phyloP scores from a whole-genome alignment of 2,329 filamentous ascomycete genomes.

The Acrodontium crateriforme region DNA sequence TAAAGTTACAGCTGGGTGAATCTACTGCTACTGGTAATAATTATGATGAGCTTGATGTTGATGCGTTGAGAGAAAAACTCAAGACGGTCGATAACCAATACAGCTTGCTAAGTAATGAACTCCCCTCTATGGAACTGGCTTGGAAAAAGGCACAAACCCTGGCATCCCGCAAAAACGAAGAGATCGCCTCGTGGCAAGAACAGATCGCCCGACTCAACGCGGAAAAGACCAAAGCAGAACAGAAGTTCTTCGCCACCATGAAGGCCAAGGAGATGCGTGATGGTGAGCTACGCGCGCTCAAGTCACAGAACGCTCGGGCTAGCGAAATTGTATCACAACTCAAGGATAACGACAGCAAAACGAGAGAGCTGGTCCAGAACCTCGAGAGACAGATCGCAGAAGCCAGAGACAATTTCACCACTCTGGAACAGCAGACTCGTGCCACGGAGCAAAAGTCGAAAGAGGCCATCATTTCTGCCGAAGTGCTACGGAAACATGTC shows the following conservation, averaged over 20 bases:
- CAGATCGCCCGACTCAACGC: constrained; percentile 59
- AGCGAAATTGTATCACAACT: constrained; percentile 87
- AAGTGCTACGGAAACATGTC: constrained; percentile 62
- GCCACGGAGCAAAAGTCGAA: constrained; percentile 56
- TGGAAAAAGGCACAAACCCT: constrained; percentile 80
- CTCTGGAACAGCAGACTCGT: constrained; percentile 57
- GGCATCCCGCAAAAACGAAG: constrained; percentile 74
- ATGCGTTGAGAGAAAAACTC: constrained; percentile 62
- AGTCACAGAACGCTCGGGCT: constrained; percentile 74
- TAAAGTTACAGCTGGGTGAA: constrained; percentile 45
- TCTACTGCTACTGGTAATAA: constrained; percentile 19
- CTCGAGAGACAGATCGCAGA: constrained; percentile 85
- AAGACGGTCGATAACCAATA: constrained; percentile 67
- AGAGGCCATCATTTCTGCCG: constrained; percentile 56
- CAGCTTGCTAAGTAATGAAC: constrained; percentile 68
- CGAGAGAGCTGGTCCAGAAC: constrained; percentile 61
- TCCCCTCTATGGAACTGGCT: constrained; percentile 78
- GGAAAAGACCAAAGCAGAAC: constrained; percentile 91
- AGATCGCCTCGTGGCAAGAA: constrained; percentile 63
- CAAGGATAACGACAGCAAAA: constrained; percentile 76
- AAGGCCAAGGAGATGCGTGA: constrained; percentile 82
- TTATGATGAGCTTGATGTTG: constrained; percentile 47
- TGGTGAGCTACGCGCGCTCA: constrained; percentile 63
- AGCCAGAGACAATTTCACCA: constrained; percentile 62
- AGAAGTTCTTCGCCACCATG: constrained; percentile 94